Evolutionary conservation across 345 rosid genomes (phyloP).

Genomic region (Citrus trifoliata): DNA sequence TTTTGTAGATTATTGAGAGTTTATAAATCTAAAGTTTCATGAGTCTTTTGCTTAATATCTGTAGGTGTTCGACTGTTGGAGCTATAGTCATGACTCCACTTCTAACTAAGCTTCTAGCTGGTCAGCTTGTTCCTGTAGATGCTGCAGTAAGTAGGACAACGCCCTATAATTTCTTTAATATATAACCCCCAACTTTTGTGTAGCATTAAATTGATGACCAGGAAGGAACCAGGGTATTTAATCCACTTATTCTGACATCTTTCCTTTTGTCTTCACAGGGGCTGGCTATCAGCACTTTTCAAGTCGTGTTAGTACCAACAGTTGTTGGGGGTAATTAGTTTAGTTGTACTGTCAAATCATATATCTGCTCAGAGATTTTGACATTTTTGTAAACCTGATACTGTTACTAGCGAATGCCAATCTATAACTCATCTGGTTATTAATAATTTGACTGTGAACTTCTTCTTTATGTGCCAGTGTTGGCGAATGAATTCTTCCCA

Average conservation of each 20-base stretch:
- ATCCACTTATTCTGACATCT: not conserved
- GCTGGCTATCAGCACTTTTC: conserved; percentile 91
- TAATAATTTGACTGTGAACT: conserved; percentile 6
- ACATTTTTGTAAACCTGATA: not conserved
- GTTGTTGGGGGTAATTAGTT: conserved; percentile 63
- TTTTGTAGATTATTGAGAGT: not conserved
- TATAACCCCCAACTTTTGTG: not conserved
- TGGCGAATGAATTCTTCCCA: conserved; percentile 89
- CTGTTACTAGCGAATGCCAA: not conserved
- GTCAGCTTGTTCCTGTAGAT: conserved; percentile 99
- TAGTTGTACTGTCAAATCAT: not conserved
- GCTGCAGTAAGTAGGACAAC: conserved; percentile 62
- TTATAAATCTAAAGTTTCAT: conserved; percentile 11
- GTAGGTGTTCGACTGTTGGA: conserved; percentile 93
- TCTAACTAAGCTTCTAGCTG: conserved; percentile 96
- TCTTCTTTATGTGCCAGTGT: conserved; percentile 47
- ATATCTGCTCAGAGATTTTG: not conserved
- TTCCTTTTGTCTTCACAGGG: conserved; percentile 50
- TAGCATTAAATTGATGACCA: not conserved
- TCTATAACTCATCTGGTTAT: not conserved
- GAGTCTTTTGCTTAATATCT: conserved; percentile 11
- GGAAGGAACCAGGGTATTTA: not conserved
- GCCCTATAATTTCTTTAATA: not conserved
- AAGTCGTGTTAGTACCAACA: conserved; percentile 92
- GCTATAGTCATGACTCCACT: conserved; percentile 99